Evolutionary conservation across 2,329 filamentous ascomycete species (phyloP).

Genomic region (Dendrostoma leiphaemia): DNA sequence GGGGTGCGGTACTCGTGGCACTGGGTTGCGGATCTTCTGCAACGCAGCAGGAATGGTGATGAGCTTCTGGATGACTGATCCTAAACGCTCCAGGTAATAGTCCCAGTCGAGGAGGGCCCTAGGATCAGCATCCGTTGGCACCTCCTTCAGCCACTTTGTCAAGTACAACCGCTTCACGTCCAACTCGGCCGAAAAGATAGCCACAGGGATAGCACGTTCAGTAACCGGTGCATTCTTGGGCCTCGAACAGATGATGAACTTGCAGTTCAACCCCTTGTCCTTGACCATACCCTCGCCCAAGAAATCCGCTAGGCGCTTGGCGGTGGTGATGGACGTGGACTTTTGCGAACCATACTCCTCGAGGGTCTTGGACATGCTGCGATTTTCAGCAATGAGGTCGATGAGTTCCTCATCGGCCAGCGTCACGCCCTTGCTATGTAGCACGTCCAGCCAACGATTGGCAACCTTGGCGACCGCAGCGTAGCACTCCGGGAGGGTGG

Average conservation of each 20-base stretch:
- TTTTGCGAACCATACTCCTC: conserved; percentile 96
- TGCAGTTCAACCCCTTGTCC: conserved; percentile 98
- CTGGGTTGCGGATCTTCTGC: conserved; percentile 92
- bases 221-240: conserved; percentile 91
- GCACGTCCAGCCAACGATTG: conserved; percentile 93
- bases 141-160: conserved; percentile 93
- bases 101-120: conserved; percentile 91
- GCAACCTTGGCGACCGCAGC: conserved; percentile 88
- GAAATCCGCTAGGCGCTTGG: conserved; percentile 91
- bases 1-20: conserved; percentile 88
- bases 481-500: conserved; percentile 86
- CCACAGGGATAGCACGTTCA: conserved; percentile 88
- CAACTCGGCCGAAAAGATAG: conserved; percentile 94
- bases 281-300: conserved; percentile 98
- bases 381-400: conserved; percentile 99
- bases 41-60: conserved; percentile 97
- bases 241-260: conserved; percentile 92
- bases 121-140: conserved; percentile 87
- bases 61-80: conserved; percentile 96
- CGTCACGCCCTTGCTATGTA: conserved; percentile 83
- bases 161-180: conserved; percentile 85
- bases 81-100: conserved; percentile 93
- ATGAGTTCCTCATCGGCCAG: conserved; percentile 96
- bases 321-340: conserved; percentile 98
- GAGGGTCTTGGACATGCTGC: conserved; percentile 94